These are phyloP conservation scores for Blastocladiella emersonii DNA, from an alignment of 371 early-diverging fungal genomes.

Conservation along the genomic window DNA sequence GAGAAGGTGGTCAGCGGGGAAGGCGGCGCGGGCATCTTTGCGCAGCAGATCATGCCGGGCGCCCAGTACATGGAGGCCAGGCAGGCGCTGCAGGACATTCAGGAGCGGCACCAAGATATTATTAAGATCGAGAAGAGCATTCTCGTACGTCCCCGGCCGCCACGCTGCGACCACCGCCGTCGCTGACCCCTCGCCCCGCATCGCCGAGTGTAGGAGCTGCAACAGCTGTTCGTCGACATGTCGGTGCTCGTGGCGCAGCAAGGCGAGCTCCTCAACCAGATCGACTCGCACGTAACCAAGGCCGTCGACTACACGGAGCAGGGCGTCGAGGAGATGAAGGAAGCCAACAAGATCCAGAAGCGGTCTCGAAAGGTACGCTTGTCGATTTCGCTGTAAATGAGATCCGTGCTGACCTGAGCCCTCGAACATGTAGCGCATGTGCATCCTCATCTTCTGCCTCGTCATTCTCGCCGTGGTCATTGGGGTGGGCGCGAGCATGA, in stretches of 20 bases:
- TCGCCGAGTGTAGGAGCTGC: constrained; percentile 48
- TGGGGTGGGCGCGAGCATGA: background rate
- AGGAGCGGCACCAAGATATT: constrained; percentile 74
- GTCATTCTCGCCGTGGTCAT: background rate
- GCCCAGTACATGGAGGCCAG: constrained; percentile 67
- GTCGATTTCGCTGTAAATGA: background rate
- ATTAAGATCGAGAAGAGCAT: constrained; percentile 73
- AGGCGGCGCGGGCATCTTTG: constrained; percentile 60
- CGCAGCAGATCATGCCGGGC: constrained; percentile 48
- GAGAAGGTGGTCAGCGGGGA: constrained; percentile 59
- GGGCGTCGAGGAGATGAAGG: constrained; percentile 52
- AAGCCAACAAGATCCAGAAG: constrained; percentile 53
- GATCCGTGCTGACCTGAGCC: background rate
- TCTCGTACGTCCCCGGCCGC: constrained; percentile 28
- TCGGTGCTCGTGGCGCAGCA: constrained; percentile 69
- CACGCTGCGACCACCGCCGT: background rate
- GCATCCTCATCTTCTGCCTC: constrained; percentile 5
- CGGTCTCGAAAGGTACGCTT: constrained; percentile 51
- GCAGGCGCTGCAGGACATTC: constrained; percentile 66
- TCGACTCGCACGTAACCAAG: constrained; percentile 49
- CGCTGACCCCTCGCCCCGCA: background rate
- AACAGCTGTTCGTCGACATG: constrained; percentile 80
- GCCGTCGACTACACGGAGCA: constrained; percentile 50
- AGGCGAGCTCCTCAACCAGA: constrained; percentile 52
- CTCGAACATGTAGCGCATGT: constrained; percentile 3